These are phyloP conservation scores for Elsinoe batatas DNA, from an alignment of 2,329 filamentous ascomycete species.

Conservation along the genomic window DNA sequence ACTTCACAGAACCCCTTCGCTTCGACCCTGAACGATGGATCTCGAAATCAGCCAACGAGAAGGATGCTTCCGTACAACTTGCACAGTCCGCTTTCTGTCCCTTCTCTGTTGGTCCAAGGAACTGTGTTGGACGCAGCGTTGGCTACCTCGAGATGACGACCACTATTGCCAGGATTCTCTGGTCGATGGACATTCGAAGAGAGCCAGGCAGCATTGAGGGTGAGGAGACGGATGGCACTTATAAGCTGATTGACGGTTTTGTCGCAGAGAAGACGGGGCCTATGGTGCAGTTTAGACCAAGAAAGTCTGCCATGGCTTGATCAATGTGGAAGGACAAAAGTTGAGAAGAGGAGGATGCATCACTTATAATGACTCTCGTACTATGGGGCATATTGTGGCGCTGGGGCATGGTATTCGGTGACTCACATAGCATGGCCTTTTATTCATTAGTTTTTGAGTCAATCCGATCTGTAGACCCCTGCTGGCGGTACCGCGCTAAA, in stretches of 20 bases:
- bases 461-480: too few species aligned
- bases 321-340: too few species aligned
- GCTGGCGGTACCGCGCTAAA: not conserved
- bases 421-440: too few species aligned
- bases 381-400: too few species aligned
- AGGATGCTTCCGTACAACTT: conserved; percentile 12
- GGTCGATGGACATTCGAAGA: conserved; percentile 7
- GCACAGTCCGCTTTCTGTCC: conserved; percentile 25
- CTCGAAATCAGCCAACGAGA: conserved; percentile 21
- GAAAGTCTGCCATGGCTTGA: not conserved
- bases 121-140: conserved; percentile 31
- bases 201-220: conserved; percentile 6
- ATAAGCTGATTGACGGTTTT: conserved; percentile 9
- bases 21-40: conserved; percentile 26
- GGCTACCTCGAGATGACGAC: conserved; percentile 30
- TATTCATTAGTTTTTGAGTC: too few species aligned
- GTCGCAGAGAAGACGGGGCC: conserved; percentile 10
- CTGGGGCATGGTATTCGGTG: too few species aligned
- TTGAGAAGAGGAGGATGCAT: too few species aligned
- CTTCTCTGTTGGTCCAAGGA: conserved; percentile 26
- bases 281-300: conserved; percentile 6
- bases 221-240: conserved; percentile 9
- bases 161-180: conserved; percentile 27
- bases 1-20: conserved; percentile 21
- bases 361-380: too few species aligned